phyloP scores from a whole-genome alignment of 2,329 filamentous ascomycete genomes.

The Teratosphaeriaceae sp. region DNA sequence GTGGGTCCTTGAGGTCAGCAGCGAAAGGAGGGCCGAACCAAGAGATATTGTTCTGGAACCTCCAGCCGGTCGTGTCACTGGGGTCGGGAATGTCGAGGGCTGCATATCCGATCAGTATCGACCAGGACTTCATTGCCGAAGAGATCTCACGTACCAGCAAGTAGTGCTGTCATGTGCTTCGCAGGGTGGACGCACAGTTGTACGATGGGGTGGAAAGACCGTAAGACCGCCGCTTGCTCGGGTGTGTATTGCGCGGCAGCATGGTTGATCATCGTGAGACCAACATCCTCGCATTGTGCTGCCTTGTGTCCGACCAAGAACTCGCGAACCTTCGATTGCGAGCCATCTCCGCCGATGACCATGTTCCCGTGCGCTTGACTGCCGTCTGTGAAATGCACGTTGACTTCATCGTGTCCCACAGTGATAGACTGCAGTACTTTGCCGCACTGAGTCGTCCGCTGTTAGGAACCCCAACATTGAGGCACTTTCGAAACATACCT shows the following conservation, averaged over 20 bases:
- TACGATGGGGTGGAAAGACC: slow-evolving; percentile 3
- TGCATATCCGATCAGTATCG: neutral
- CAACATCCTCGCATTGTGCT: slow-evolving; percentile 3
- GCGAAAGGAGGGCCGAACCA: slow-evolving; percentile 5
- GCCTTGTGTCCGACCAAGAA: slow-evolving; percentile 5
- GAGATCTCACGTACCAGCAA: neutral
- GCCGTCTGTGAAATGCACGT: slow-evolving; percentile 3
- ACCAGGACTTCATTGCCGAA: neutral
- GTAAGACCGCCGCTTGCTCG: slow-evolving; percentile 2
- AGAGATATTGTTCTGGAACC: slow-evolving; percentile 2
- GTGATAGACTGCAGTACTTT: neutral
- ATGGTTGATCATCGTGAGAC: slow-evolving; percentile 8
- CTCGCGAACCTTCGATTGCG: neutral
- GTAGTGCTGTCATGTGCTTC: neutral
- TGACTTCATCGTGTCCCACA: neutral
- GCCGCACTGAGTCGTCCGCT: neutral
- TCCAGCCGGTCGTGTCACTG: slow-evolving; percentile 3
- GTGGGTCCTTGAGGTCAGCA: neutral
- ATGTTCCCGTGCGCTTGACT: slow-evolving; percentile 74
- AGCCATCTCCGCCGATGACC: slow-evolving; percentile 58
- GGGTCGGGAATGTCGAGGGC: slow-evolving; percentile 1
- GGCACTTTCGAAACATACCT: neutral
- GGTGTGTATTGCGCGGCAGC: slow-evolving; percentile 3
- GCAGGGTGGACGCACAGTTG: neutral
- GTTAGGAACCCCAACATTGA: too few relatives aligned